Conservation (phyloP, 352 stramenopile genomes). For the Globisporangium carolinianum region DNA sequence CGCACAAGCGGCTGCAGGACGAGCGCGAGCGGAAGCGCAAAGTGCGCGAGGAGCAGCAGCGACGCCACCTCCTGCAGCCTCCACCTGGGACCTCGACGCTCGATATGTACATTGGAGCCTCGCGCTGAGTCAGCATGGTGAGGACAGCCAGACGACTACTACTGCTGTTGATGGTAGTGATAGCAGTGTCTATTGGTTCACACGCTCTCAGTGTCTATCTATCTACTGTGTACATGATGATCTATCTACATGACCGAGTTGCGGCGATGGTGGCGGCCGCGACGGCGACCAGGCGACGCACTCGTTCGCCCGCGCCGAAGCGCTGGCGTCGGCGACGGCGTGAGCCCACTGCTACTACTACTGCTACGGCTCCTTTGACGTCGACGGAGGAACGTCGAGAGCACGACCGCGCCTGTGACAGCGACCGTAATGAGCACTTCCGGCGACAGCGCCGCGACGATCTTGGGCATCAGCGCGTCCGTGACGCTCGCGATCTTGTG, state of each 20-base stretch:
- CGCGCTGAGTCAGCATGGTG: slow-evolving; percentile 1
- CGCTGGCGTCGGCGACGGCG: slow-evolving; percentile 10
- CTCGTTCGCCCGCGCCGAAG: slow-evolving; percentile 23
- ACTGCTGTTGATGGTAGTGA: no score
- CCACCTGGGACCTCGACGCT: slow-evolving; percentile 24
- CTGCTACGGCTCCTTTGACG: slow-evolving; percentile 3
- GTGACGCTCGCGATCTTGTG: slow-evolving; percentile 71
- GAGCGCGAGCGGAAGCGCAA: slow-evolving; percentile 13
- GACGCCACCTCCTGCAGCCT: slow-evolving; percentile 10
- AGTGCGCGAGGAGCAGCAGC: slow-evolving; percentile 7
- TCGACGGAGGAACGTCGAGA: slow-evolving; percentile 57
- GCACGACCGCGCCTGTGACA: slow-evolving; percentile 43
- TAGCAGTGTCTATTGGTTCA: background rate
- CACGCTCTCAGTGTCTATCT: slow-evolving; percentile 5
- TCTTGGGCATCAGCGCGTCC: slow-evolving; percentile 52
- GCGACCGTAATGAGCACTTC: slow-evolving; percentile 46
- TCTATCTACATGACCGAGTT: slow-evolving; percentile 42
- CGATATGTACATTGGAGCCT: slow-evolving; percentile 2
- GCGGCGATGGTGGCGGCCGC: slow-evolving; percentile 12
- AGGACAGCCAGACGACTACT: background rate
- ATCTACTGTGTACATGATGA: slow-evolving; percentile 12
- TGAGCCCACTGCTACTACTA: slow-evolving; percentile 15
- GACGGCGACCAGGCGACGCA: slow-evolving; percentile 4
- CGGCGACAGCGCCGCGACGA: slow-evolving; percentile 39
- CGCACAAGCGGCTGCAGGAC: slow-evolving; percentile 10